These are phyloP conservation scores for Pyrenula aspistea DNA, from an alignment of 495 filamentous ascomycete genomes.

Conservation along the genomic window DNA sequence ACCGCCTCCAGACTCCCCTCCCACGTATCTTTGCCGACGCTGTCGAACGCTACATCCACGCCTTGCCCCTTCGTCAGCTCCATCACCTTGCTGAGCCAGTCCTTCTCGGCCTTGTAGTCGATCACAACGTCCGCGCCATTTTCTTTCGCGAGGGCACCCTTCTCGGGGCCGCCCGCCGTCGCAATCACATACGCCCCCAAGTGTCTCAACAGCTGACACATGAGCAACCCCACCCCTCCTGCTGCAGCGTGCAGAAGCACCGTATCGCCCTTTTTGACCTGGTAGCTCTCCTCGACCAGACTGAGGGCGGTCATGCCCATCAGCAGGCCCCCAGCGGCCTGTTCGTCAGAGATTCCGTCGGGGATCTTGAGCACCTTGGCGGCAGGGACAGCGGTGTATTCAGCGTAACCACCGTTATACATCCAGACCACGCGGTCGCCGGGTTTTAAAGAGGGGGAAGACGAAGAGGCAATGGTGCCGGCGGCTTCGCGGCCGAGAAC, in stretches of 20 bases:
- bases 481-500: slow-evolving; percentile 77
- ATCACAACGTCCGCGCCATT: slow-evolving; percentile 63
- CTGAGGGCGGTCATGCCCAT: slow-evolving; percentile 84
- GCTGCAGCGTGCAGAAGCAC: slow-evolving; percentile 84
- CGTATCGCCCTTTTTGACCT: slow-evolving; percentile 68
- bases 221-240: slow-evolving; percentile 70
- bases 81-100: slow-evolving; percentile 51
- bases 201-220: slow-evolving; percentile 61
- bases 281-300: slow-evolving; percentile 64
- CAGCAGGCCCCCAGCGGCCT: slow-evolving; percentile 57
- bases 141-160: slow-evolving; percentile 53
- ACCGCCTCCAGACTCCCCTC: slow-evolving; percentile 69
- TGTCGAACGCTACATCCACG: slow-evolving; percentile 75
- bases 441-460: slow-evolving; percentile 35
- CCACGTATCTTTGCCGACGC: slow-evolving; percentile 80
- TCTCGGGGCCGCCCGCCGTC: slow-evolving; percentile 64
- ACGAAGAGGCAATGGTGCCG: slow-evolving; percentile 42
- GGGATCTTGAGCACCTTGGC: slow-evolving; percentile 53
- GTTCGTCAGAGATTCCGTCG: slow-evolving; percentile 40
- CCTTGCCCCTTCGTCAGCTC: slow-evolving; percentile 62
- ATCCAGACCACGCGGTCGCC: slow-evolving; percentile 64
- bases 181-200: slow-evolving; percentile 76
- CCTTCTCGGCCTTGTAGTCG: slow-evolving; percentile 55
- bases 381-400: slow-evolving; percentile 57
- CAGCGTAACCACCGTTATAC: slow-evolving; percentile 52